Conservation (phyloP, 345 rosid species). For the Camelina neglecta region DNA sequence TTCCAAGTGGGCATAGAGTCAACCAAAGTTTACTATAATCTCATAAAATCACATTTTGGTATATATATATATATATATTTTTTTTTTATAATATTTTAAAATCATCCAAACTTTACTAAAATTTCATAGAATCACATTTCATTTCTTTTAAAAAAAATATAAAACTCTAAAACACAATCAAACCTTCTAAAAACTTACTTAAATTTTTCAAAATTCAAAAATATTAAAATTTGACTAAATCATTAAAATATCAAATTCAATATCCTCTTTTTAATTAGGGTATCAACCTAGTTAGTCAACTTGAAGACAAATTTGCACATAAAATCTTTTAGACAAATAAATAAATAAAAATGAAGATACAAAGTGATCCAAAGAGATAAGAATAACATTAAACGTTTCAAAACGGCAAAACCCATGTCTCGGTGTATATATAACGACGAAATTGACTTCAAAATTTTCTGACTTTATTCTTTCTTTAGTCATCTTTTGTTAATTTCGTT, state of each 20-base stretch:
- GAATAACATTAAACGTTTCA: background rate
- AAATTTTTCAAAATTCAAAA: too few relatives aligned
- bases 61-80: too few relatives aligned
- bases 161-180: too few relatives aligned
- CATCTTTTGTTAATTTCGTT: background rate
- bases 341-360: background rate
- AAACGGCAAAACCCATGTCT: constrained; percentile 1
- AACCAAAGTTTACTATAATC: background rate
- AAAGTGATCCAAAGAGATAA: constrained; percentile 16
- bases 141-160: too few relatives aligned
- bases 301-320: background rate
- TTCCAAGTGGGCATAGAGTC: background rate
- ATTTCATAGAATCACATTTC: too few relatives aligned
- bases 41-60: too few relatives aligned
- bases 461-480: background rate
- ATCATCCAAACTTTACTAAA: too few relatives aligned
- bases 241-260: too few relatives aligned
- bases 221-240: too few relatives aligned
- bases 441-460: background rate
- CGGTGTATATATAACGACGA: background rate
- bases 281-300: background rate
- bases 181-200: too few relatives aligned
- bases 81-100: too few relatives aligned
- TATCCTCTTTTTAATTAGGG: too few relatives aligned
- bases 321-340: background rate